Percentiles rank a stretch among this genome's conserved stretches.
These are phyloP conservation scores for Mikania micrantha DNA, from an alignment of 129 eudicot species.

Conservation along the genomic window DNA sequence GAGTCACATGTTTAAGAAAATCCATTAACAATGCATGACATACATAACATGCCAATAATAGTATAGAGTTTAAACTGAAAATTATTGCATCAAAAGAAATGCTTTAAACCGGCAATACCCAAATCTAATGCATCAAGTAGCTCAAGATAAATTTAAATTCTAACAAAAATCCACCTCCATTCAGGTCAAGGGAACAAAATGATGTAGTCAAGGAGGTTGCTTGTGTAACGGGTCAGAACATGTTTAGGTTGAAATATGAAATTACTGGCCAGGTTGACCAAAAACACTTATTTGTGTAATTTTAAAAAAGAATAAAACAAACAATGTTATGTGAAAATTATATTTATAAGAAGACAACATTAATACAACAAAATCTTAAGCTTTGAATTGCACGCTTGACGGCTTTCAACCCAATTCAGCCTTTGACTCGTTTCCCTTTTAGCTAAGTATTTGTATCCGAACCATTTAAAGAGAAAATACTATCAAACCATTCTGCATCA, in stretches of 20 bases:
- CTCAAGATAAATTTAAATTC: background rate
- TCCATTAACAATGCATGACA: background rate
- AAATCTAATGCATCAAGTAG: background rate
- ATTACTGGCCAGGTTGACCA: background rate
- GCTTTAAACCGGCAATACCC: too few relatives aligned
- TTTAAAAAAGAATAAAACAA: background rate
- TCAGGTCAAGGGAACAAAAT: background rate
- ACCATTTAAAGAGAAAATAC: background rate
- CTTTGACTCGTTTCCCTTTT: background rate
- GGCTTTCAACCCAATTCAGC: background rate
- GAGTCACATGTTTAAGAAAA: background rate
- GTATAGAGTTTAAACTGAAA: background rate
- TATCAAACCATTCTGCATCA: background rate
- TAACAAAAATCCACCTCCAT: background rate
- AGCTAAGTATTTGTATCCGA: background rate
- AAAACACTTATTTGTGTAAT: background rate
- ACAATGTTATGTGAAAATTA: background rate
- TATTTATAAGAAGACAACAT: background rate
- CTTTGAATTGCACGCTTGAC: background rate
- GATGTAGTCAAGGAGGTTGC: background rate
- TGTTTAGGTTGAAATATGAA: background rate
- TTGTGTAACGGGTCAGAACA: background rate
- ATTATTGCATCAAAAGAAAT: background rate
- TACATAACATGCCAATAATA: background rate
- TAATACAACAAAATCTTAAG: background rate